Base-by-base conservation (phyloP, 1,284 basidiomycete species). In the Gymnopus androsaceus region DNA sequence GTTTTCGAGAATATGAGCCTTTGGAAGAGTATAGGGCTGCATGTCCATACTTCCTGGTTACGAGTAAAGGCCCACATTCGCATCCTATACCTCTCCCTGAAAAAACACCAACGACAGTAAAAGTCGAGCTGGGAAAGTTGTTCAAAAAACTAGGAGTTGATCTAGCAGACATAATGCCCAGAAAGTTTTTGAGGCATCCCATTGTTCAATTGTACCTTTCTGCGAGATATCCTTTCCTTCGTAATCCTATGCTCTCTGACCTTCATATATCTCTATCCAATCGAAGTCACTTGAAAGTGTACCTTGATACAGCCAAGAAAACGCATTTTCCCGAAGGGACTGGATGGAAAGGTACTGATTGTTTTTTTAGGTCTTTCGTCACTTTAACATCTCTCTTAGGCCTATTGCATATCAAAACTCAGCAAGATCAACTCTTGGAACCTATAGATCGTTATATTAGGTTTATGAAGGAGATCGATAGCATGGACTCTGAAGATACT, bases 241-340 rank as follows among this genome's bases (percentile, higher is more conserved):
- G 8, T 12, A 27, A 19, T 38, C 64, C 64, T 5, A 59, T 60
- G 11, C 49, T 65, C 3, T 46, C 46, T 37, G 56, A 66, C 38
- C 62, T 66, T 4, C 64, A 68, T 54, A 27, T 59, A 1, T 67
- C 65, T 1, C 58, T 68, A 2, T 61, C 61, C 0, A 66, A 67
- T 42, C 45, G 58, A 7, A 31, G 31, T 9, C 63, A 63, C 25
- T 42, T 68, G 1, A 44, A 41, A 6, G 38, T 54, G 2, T 67
- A 61, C 27, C 66, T 69, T 37, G 30, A 56, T 9, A 15, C 48
- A 14, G 59, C 34, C 0, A 59, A 61, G 25, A 38, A 25, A 9
- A 4, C 30, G 15, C 12, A 9, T 8, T 63, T 58, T 44, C 61
- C 61, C 0, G 17, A 53, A 1, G 60, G 61, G 4, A 59, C 60